These are phyloP conservation scores for Effrenium voratum DNA, from an alignment of 73 alveolate genomes.

Conservation along the genomic window DNA sequence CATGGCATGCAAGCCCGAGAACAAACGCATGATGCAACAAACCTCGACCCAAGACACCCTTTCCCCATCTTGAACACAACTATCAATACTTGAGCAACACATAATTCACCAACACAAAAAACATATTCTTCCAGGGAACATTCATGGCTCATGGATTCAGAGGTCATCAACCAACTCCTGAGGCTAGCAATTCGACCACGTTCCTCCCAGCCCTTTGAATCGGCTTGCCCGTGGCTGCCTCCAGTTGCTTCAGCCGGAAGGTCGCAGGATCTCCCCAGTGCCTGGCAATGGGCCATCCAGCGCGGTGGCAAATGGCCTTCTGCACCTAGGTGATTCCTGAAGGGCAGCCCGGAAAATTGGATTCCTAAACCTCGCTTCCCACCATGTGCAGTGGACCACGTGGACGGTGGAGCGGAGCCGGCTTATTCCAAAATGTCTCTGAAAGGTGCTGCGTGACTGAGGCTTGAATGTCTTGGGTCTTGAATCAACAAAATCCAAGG, in stretches of 20 bases:
- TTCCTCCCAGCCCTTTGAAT: background rate
- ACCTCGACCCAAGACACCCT: too few species aligned
- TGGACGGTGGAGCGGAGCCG: background rate
- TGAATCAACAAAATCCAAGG: too few species aligned
- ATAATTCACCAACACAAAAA: too few species aligned
- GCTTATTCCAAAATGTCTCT: background rate
- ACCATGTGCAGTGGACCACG: background rate
- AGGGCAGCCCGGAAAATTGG: background rate
- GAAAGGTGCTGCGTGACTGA: background rate
- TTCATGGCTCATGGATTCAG: too few species aligned
- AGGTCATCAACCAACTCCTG: too few species aligned
- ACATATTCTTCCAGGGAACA: too few species aligned
- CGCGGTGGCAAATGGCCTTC: background rate
- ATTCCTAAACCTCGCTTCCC: background rate
- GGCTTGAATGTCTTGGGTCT: background rate
- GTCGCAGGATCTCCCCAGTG: slow-evolving; percentile 86
- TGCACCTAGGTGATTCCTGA: background rate
- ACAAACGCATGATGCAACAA: too few species aligned
- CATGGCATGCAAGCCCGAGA: too few species aligned
- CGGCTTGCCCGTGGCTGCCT: background rate
- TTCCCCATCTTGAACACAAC: too few species aligned
- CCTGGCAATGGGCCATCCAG: background rate
- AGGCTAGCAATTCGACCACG: too few species aligned
- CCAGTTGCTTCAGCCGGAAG: slow-evolving; percentile 86
- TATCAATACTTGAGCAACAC: too few species aligned